phyloP scores from a whole-genome alignment of 148 eudicot genomes.

The Amaranthus cruentus region DNA sequence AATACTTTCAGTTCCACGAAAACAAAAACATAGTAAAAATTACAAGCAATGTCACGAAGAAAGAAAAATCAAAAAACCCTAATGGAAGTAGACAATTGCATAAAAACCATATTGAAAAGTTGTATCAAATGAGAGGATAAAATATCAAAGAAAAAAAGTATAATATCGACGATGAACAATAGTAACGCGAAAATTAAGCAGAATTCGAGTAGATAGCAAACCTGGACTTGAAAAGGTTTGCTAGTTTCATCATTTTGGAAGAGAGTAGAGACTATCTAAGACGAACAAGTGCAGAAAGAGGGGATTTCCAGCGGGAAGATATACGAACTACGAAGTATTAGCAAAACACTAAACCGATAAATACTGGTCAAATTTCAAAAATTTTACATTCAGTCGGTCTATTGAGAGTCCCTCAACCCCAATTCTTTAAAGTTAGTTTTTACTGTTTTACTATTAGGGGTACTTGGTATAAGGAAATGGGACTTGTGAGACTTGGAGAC shows the following conservation, averaged over 20 bases:
- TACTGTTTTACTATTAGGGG: too few relatives aligned
- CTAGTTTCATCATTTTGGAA: slow-evolving; percentile 19
- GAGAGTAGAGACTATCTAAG: too few relatives aligned
- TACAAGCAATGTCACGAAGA: not conserved
- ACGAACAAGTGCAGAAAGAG: not conserved
- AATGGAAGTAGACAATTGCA: not conserved
- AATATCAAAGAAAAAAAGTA: not conserved
- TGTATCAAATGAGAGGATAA: too few relatives aligned
- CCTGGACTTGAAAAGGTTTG: slow-evolving; percentile 18
- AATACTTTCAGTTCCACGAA: not conserved
- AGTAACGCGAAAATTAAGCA: not conserved
- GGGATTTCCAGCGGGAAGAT: slow-evolving; percentile 14
- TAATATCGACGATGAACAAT: not conserved
- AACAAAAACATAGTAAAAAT: not conserved
- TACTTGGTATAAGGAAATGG: too few relatives aligned
- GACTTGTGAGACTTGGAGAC: too few relatives aligned
- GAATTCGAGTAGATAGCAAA: not conserved
- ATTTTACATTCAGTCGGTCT: too few relatives aligned
- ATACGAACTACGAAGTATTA: too few relatives aligned
- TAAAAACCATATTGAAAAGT: not conserved
- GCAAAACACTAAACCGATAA: too few relatives aligned
- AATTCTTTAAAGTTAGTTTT: too few relatives aligned
- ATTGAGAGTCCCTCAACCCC: too few relatives aligned
- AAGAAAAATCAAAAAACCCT: not conserved
- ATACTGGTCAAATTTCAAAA: too few relatives aligned